Evolutionary conservation across 148 eudicot genomes (phyloP).

Genomic region (Rhododendron williamsianum): DNA sequence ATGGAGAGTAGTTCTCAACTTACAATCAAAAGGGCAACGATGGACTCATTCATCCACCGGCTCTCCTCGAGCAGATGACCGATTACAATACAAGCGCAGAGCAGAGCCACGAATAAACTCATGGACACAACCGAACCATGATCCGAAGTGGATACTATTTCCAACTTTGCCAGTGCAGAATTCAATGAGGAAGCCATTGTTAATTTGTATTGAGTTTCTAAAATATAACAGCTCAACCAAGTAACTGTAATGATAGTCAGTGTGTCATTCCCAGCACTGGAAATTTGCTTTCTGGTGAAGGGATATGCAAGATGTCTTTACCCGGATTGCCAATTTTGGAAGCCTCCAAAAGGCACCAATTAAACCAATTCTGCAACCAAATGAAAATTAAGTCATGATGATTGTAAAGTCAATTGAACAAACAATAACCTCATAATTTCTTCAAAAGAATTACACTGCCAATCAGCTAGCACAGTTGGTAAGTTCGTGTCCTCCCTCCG

Average conservation of each 20-base stretch:
- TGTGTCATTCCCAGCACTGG: constrained; percentile 2
- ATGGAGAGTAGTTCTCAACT: constrained; percentile 8
- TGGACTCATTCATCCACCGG: constrained; percentile 74
- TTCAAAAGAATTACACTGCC: neutral
- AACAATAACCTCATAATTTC: neutral
- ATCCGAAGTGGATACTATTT: constrained; percentile 42
- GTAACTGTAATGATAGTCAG: neutral
- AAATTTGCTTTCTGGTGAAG: neutral
- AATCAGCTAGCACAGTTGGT: too few relatives aligned
- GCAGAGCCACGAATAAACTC: constrained; percentile 62
- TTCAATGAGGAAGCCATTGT: constrained; percentile 34
- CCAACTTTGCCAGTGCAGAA: constrained; percentile 24
- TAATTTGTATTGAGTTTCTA: constrained; percentile 3
- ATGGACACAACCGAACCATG: constrained; percentile 56
- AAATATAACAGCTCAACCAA: neutral
- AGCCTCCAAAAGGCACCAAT: neutral
- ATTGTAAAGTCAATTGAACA: neutral
- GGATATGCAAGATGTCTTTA: neutral
- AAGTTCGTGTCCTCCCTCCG: too few relatives aligned
- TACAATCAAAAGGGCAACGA: constrained; percentile 54
- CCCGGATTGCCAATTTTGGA: neutral
- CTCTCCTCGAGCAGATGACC: constrained; percentile 72
- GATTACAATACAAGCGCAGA: constrained; percentile 61
- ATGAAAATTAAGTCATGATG: neutral
- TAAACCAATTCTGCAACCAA: neutral